These are phyloP conservation scores for Penicillium tannophilum DNA, from an alignment of 495 filamentous ascomycete genomes.

Conservation along the genomic window DNA sequence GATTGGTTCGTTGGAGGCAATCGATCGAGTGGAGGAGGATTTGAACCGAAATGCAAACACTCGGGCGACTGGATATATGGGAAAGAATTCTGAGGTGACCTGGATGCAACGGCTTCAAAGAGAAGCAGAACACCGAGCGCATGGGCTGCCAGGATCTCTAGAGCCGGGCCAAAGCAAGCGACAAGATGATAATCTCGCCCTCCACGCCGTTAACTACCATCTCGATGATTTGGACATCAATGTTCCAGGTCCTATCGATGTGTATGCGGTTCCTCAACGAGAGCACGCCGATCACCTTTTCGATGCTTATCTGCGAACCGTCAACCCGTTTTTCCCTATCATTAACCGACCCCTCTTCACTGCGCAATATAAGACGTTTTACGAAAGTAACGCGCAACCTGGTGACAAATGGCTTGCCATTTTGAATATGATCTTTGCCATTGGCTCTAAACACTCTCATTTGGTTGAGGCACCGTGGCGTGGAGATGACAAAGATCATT, in stretches of 20 bases:
- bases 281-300: constrained; percentile 56
- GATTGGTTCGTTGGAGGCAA: constrained; percentile 60
- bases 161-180: constrained; percentile 32
- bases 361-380: constrained; percentile 49
- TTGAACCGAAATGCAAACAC: constrained; percentile 52
- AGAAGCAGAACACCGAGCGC: constrained; percentile 39
- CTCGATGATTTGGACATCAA: constrained; percentile 59
- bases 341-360: constrained; percentile 52
- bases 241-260: constrained; percentile 49
- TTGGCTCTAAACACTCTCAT: constrained; percentile 59
- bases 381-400: constrained; percentile 41
- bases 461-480: constrained; percentile 54
- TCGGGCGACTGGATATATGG: constrained; percentile 63
- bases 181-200: constrained; percentile 30
- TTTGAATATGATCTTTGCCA: constrained; percentile 68
- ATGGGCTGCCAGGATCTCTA: constrained; percentile 33
- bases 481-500: constrained; percentile 54
- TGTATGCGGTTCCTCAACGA: constrained; percentile 57
- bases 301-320: constrained; percentile 57
- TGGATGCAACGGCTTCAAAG: constrained; percentile 59
- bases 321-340: constrained; percentile 65
- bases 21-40: constrained; percentile 65
- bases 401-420: constrained; percentile 62
- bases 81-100: constrained; percentile 64
- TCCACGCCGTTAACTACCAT: constrained; percentile 57